These are phyloP conservation scores for Lepiota subincarnata DNA, from an alignment of 768 basidiomycete species.

Conservation along the genomic window DNA sequence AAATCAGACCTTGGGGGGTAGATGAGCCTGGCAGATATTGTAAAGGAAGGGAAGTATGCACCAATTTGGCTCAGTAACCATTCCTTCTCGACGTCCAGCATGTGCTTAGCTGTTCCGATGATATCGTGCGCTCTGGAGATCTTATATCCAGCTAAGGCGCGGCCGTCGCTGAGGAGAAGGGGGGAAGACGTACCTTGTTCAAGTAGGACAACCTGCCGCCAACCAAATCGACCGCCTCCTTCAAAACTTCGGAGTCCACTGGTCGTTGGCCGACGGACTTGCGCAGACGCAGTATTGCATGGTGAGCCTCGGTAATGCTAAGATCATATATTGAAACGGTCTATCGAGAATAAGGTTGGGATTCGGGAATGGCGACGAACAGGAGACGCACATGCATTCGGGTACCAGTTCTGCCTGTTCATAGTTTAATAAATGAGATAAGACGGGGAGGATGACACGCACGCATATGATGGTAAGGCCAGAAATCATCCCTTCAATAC, in stretches of 20 bases:
- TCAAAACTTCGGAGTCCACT: constrained; percentile 29
- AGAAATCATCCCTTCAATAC: constrained; percentile 73
- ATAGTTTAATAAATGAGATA: background rate
- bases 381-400: constrained; percentile 53
- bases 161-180: background rate
- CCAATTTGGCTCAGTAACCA: constrained; percentile 81
- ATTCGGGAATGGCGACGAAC: background rate
- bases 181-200: constrained; percentile 38
- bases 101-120: constrained; percentile 55
- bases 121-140: constrained; percentile 60
- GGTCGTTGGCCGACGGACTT: constrained; percentile 28
- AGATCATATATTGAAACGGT: constrained; percentile 75
- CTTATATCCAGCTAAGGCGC: constrained; percentile 18
- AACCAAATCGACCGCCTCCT: constrained; percentile 53
- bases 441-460: constrained; percentile 20
- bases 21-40: background rate
- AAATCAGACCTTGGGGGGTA: constrained; percentile 50
- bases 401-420: constrained; percentile 6
- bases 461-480: constrained; percentile 71
- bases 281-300: constrained; percentile 54
- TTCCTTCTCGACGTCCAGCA: constrained; percentile 69
- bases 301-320: constrained; percentile 48
- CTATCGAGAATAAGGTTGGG: constrained; percentile 23
- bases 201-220: constrained; percentile 83
- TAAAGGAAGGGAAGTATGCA: constrained; percentile 14